Conservation (phyloP, 306 rosid genomes). For the Lablab purpureus region DNA sequence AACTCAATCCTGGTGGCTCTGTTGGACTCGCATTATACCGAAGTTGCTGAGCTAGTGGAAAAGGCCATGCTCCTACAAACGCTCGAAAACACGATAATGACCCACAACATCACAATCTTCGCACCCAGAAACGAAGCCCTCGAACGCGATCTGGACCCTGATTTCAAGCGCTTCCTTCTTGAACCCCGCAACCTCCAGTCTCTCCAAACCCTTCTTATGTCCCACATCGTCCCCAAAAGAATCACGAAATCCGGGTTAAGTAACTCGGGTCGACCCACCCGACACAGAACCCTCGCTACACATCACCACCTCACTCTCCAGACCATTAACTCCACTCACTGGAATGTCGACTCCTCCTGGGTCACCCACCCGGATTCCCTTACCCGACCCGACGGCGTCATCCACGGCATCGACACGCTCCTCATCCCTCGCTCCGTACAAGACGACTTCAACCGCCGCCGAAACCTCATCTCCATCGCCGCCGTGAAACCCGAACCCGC, state of each 20-base stretch:
- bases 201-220: slow-evolving; percentile 64
- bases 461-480: slow-evolving; percentile 66
- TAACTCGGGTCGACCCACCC: background rate
- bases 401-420: slow-evolving; percentile 76
- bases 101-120: slow-evolving; percentile 74
- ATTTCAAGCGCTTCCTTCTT: slow-evolving; percentile 76
- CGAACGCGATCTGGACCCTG: slow-evolving; percentile 72
- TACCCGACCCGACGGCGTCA: slow-evolving; percentile 79
- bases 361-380: slow-evolving; percentile 55
- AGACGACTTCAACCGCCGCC: slow-evolving; percentile 72
- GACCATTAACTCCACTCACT: background rate
- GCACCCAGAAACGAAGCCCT: slow-evolving; percentile 80
- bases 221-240: slow-evolving; percentile 67
- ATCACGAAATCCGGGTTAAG: slow-evolving; percentile 31
- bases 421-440: slow-evolving; percentile 73
- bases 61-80: slow-evolving; percentile 73
- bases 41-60: slow-evolving; percentile 72
- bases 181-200: slow-evolving; percentile 74
- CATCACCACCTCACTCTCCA: slow-evolving; percentile 24
- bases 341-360: slow-evolving; percentile 57
- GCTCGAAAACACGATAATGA: slow-evolving; percentile 65
- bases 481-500: slow-evolving; percentile 85
- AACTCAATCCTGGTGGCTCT: slow-evolving; percentile 81
- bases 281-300: slow-evolving; percentile 49
- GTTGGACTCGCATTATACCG: slow-evolving; percentile 83